Base-by-base conservation (phyloP, 345 rosid genomes). In the Eucalyptus curtisii region DNA sequence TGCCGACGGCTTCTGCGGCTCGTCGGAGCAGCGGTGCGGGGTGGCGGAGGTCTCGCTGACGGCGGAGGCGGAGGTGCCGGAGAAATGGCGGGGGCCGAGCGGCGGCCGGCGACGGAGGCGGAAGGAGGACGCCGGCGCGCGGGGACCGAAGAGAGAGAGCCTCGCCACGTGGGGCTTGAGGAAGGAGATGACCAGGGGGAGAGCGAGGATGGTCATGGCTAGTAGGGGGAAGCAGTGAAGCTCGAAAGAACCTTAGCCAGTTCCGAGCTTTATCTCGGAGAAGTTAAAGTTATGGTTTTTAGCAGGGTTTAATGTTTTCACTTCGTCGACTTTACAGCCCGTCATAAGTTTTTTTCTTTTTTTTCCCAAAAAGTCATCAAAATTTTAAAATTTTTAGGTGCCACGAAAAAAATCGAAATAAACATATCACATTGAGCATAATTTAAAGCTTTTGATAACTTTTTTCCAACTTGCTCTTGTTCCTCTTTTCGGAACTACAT, bases 121-220 rank as follows among this genome's bases (percentile, higher is more conserved):
- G 68, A 90, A 71, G 87, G 86, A 89, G 53, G 87, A 91, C 88
- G 47, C 90, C 4, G 90, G 91, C 40, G 79, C 87, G n/a, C 90
- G 86, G 80, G 90, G 44, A 49, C 90, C 68, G 91, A 93, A 89
- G 90, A 92, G 90, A 87, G 86, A 89, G 88, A 94, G 89, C 90
- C 84, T 88, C 86, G n/a, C 27, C 16, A 91, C 11, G 88, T 88
- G 90, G 50, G 98, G 96, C 30, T 93, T 94, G 52, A 96, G 92
- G 89, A 94, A 64, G 89, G 98, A 94, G 88, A 95, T 89, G 90
- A 95, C 94, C 25, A 95, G 89, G 19, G 99, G 99, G 52, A 94
- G 91, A 20, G 96, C 91, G 87, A 95, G 93, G 80, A 93, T 93
- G 49, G 99, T 95, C 99, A 94, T 94, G 91, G 92, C 88, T 57